phyloP scores from a whole-genome alignment of 768 basidiomycete species.

The Candolleomyces eurysporus region DNA sequence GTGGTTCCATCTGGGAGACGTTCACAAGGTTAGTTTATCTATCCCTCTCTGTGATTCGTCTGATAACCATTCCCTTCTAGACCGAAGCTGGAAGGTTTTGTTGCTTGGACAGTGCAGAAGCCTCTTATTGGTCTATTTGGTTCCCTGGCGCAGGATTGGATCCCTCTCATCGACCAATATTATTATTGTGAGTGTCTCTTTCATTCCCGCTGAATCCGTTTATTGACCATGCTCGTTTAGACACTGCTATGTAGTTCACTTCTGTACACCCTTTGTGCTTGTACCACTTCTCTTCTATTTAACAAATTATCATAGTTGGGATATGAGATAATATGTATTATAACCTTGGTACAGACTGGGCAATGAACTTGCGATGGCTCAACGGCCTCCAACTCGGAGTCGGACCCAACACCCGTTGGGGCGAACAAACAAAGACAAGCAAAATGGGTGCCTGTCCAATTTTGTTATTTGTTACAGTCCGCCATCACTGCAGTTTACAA shows the following conservation, averaged over 20 bases:
- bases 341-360: too few species aligned
- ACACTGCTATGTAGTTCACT: neutral
- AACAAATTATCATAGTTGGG: neutral
- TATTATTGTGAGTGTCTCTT: slow-evolving; percentile 71
- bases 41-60: slow-evolving; percentile 3
- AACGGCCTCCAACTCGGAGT: neutral
- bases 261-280: neutral
- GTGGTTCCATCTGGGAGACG: slow-evolving; percentile 81
- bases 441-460: neutral
- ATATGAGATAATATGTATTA: neutral
- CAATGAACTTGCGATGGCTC: neutral
- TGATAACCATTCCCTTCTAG: slow-evolving; percentile 35
- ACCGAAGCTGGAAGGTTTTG: slow-evolving; percentile 70
- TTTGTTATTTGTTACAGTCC: neutral
- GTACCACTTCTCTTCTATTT: neutral
- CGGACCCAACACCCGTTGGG: neutral
- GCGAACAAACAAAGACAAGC: slow-evolving; percentile 3
- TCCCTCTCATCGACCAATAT: slow-evolving; percentile 86
- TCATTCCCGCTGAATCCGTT: neutral
- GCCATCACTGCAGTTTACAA: too few species aligned
- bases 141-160: slow-evolving; percentile 78
- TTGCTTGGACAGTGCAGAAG: slow-evolving; percentile 47
- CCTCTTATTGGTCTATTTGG: slow-evolving; percentile 71
- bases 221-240: neutral
- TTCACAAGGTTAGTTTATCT: slow-evolving; percentile 59